Percentiles rank a stretch among this genome's conserved stretches.
Evolutionary conservation across 1,139 yeast genomes (phyloP).

Genomic region (Insectozyma bohioensis): DNA sequence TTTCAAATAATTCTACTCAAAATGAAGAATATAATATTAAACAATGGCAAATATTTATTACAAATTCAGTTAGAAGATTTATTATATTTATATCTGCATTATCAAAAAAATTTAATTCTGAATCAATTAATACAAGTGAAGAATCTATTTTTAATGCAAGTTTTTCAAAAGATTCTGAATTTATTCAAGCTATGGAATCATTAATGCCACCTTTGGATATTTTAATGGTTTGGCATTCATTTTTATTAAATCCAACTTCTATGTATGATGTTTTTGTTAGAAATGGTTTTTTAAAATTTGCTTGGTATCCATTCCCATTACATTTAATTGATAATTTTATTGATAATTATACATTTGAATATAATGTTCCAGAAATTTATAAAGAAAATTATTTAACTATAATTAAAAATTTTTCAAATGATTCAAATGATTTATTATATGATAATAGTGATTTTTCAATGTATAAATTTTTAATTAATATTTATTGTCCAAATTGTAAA

Average conservation of each 20-base stretch:
- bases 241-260: slow-evolving; percentile 18
- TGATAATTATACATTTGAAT: slow-evolving; percentile 21
- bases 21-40: slow-evolving; percentile 15
- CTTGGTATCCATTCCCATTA: slow-evolving; percentile 29
- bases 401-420: slow-evolving; percentile 2
- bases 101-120: slow-evolving; percentile 4
- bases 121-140: slow-evolving; percentile 2
- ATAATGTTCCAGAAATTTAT: slow-evolving; percentile 15
- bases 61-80: slow-evolving; percentile 32
- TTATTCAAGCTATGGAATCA: slow-evolving; percentile 1
- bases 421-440: slow-evolving; percentile 5
- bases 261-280: slow-evolving; percentile 30
- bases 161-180: slow-evolving; percentile 2
- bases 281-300: slow-evolving; percentile 22
- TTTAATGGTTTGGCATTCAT: slow-evolving; percentile 41
- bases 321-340: slow-evolving; percentile 20
- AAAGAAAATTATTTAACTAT: slow-evolving; percentile 2
- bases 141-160: slow-evolving; percentile 4
- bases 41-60: slow-evolving; percentile 30
- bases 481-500: slow-evolving; percentile 22
- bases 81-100: slow-evolving; percentile 25
- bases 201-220: slow-evolving; percentile 36
- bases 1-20: slow-evolving; percentile 9
- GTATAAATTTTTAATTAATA: slow-evolving; percentile 6
- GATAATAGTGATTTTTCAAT: slow-evolving; percentile 4